Evolutionary conservation across 805 yeast genomes (phyloP).

Genomic region (Kockiozyma suomiensis): DNA sequence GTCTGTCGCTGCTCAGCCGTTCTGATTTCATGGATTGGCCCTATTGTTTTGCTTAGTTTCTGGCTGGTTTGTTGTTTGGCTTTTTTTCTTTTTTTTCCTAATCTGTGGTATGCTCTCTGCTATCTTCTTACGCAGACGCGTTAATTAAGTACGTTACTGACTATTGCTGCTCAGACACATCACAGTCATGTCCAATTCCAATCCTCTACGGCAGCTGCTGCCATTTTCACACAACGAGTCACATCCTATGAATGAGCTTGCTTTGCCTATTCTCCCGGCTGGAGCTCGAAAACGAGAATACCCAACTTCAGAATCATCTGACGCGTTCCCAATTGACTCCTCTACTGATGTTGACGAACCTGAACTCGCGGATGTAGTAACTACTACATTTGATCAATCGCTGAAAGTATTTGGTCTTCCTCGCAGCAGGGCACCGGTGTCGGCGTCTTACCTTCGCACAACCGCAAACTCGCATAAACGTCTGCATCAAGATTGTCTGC

Average conservation of each 20-base stretch:
- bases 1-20: too few species aligned
- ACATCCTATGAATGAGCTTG: conserved; percentile 21
- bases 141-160: not conserved
- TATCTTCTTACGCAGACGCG: not conserved
- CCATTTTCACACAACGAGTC: conserved; percentile 32
- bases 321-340: conserved; percentile 14
- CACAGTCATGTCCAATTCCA: conserved; percentile 1
- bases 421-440: not conserved
- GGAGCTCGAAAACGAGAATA: conserved; percentile 32
- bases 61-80: too few species aligned
- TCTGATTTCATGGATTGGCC: not conserved
- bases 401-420: not conserved
- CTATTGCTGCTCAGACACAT: not conserved
- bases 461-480: conserved; percentile 14
- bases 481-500: conserved; percentile 5
- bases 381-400: not conserved
- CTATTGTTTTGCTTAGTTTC: too few species aligned
- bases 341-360: conserved; percentile 16
- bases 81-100: too few species aligned
- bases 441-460: conserved; percentile 5
- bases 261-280: conserved; percentile 15
- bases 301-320: conserved; percentile 31
- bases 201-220: conserved; percentile 18
- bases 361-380: not conserved
- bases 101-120: too few species aligned